Base-by-base conservation (phyloP, 2,329 filamentous ascomycete genomes). In the Ophiostoma angusticollis region DNA sequence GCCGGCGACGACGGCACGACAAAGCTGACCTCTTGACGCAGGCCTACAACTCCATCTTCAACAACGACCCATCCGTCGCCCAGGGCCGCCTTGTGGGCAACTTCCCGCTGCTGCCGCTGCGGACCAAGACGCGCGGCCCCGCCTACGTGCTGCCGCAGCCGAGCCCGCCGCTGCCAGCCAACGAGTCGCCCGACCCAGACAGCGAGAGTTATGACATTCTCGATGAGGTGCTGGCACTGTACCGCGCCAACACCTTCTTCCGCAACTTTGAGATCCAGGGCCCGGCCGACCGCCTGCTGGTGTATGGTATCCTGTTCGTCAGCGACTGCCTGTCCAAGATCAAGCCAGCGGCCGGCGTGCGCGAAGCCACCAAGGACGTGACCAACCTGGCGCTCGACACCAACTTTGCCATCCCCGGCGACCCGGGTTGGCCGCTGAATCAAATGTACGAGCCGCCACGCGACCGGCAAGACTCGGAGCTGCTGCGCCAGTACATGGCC, bases 261-360 rank as follows among this genome's bases (percentile, higher is more conserved):
- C 83, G 91, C 54, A 98, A 96, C 72, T 98, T 98, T 54, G 91
- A 96, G 70, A 93, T 96, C 67, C 89, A 94, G 64, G 91, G 91
- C 12, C 83, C 85, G 19, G 89, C 91, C 42, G 91, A 98, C 63
- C 75, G 91, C 29, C 77, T 96, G 54, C 72, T 98, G 50, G 87
- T 96, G 55, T 98, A 98, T 65, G 89, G 89, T 46, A 98, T 95
- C 58, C 72, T 93, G 57, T 96, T 89, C 62, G 73, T 96, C 54
- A 89, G 80, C 62, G 87, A 96, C 61, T 87, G 85, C 53, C 65
- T 98, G 57, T 68, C 71, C 53, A 93, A 91, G 71, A 86, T 96
- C 56, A 84, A 80, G 64, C 80, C 85, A 11, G 65, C 60, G 31
- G 81, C 84, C 63, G 64, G 61, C 31, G 64, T 74, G 44, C 71